A percentile compares a stretch with the other conserved stretches of the same genome.
Conservation (phyloP, 2,329 filamentous ascomycete species). For the Colletotrichum spaethianum region DNA sequence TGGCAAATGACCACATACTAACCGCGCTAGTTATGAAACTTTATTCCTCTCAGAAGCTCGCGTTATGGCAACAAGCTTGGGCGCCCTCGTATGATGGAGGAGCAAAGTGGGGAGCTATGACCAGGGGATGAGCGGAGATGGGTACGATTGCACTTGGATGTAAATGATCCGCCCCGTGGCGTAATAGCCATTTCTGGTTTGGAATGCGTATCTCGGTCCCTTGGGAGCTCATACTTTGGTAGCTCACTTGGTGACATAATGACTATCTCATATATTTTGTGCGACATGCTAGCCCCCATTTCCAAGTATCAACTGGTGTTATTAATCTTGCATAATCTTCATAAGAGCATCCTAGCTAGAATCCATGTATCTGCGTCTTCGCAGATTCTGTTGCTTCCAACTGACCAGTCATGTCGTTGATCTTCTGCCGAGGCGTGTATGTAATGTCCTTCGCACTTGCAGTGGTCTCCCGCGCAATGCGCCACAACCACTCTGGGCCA, state of each 20-base stretch:
- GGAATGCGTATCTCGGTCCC: not conserved
- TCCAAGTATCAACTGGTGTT: not conserved
- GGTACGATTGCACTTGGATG: not conserved
- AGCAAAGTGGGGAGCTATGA: not conserved
- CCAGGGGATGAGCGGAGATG: not conserved
- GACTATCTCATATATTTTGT: not conserved
- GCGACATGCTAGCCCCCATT: not conserved
- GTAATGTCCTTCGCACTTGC: constrained; percentile 11
- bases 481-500: constrained; percentile 44
- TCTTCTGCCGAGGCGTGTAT: constrained; percentile 29
- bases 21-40: not conserved
- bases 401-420: constrained; percentile 13
- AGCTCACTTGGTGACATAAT: not conserved
- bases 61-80: not conserved
- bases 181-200: not conserved
- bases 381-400: not conserved
- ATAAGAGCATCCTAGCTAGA: not conserved
- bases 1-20: not conserved
- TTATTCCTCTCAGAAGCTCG: not conserved
- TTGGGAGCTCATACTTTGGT: no score
- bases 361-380: not conserved
- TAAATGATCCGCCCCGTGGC: not conserved
- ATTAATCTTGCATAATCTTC: not conserved
- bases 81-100: not conserved
- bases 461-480: constrained; percentile 25